Evolutionary conservation across 352 stramenopile species (phyloP).

Genomic region (Globisporangium paddicum): DNA sequence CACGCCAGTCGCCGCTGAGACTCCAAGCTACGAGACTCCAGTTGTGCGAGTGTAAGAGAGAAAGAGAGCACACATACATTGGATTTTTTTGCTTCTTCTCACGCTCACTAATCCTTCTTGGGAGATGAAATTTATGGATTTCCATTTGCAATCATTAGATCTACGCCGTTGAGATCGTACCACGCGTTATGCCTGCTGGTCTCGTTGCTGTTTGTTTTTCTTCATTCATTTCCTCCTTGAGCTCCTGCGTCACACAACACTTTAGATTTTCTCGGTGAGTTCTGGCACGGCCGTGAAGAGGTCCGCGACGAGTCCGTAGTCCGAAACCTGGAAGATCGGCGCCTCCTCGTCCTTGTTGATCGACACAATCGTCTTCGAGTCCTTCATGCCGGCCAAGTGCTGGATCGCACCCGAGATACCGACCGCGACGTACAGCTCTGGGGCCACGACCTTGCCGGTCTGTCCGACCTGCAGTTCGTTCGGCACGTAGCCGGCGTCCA

Average conservation of each 20-base stretch:
- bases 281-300: conserved; percentile 97
- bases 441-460: conserved; percentile 98
- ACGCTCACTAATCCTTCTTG: not conserved
- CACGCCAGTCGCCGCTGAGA: conserved; percentile 4
- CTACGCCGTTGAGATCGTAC: not conserved
- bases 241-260: too few relatives aligned
- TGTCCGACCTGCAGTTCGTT: conserved; percentile 99
- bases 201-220: too few relatives aligned
- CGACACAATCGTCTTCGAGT: conserved; percentile 99
- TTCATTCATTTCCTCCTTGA: too few relatives aligned
- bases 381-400: conserved; percentile 99
- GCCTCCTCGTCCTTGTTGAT: conserved; percentile 99
- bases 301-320: conserved; percentile 98
- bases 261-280: conserved; percentile 96
- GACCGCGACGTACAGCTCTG: conserved; percentile 95
- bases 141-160: conserved; percentile 7
- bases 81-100: not conserved
- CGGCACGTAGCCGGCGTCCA: conserved; percentile 97
- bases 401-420: conserved; percentile 99
- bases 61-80: not conserved
- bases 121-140: conserved; percentile 5
- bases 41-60: conserved; percentile 5
- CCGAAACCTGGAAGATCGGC: conserved; percentile 98
- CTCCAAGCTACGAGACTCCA: not conserved
- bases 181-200: not conserved